Conservation (phyloP, 345 rosid species). For the Lagerstroemia speciosa region DNA sequence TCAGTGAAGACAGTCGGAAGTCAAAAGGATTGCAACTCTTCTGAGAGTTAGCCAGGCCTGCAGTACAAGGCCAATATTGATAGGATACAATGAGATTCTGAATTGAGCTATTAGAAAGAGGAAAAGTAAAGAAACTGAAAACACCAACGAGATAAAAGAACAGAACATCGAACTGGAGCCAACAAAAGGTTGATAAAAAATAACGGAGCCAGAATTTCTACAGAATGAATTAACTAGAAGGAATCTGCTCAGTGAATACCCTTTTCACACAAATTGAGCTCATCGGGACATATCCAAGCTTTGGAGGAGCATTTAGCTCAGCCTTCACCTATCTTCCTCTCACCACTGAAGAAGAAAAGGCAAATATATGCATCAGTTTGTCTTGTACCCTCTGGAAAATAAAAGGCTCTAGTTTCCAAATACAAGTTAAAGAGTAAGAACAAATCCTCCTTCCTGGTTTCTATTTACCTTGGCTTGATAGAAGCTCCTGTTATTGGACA, state of each 20-base stretch:
- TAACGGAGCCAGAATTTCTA: background rate
- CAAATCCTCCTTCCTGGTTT: background rate
- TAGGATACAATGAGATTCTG: background rate
- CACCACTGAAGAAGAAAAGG: background rate
- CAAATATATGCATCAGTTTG: background rate
- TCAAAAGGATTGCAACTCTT: background rate
- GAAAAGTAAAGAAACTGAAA: background rate
- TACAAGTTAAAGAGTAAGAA: background rate
- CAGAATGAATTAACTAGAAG: background rate
- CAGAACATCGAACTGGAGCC: background rate
- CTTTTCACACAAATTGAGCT: background rate
- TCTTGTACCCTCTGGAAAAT: background rate
- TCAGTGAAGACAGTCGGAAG: background rate
- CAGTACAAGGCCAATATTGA: background rate
- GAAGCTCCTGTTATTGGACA: background rate
- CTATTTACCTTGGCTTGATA: background rate
- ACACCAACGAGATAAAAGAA: background rate
- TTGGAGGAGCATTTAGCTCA: background rate
- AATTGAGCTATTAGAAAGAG: background rate
- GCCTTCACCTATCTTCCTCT: background rate
- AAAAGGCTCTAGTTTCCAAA: background rate
- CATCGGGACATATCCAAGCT: background rate
- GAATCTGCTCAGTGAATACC: background rate
- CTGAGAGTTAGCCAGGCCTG: background rate
- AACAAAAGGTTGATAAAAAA: background rate